Base-by-base conservation (phyloP, 306 rosid genomes). In the Dicorynia guianensis region DNA sequence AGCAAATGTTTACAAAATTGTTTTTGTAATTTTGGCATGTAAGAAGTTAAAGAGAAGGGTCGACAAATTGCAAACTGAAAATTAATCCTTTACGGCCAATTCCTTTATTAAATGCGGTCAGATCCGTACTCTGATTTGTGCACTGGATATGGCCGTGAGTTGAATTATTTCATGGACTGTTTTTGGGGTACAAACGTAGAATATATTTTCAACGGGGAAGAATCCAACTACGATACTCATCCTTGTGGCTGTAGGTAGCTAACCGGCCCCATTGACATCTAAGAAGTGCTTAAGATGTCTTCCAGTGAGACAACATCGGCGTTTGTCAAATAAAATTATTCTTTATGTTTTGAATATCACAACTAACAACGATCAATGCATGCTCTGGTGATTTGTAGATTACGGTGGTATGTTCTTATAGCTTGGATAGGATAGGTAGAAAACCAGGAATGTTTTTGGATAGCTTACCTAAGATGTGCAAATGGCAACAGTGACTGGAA, bases 291-390 rank as follows among this genome's bases (percentile, higher is more conserved):
- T 44, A 40, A 53, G 69, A 73, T 0, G 15, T 78, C 42, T 39
- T 44, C 42, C 38, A 48, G 48, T 57, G 40, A 63, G 17, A 19
- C 66, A 46, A 2, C n/a, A 12, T 67, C 17, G 56, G 49, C 25
- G 56, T 50, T 72, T 56, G 46, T 49, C 44, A 18, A 35, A 8
- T 66, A 48, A 48, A 42, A 49, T 25, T 15, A 49, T 69, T 75
- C 40, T 44, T 39, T 58, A 53, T 57, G 36, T 33, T 68, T 64
- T 18, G 52, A 34, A 58, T 74, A 74, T 75, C 63, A 63, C 42
- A 57, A 9, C 13, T 57, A 75, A 64, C 50, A 50, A 46, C 14
- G 38, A 52, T 40, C 18, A 44, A 15, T 66, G 46, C 14, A 19
- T 64, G 50, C 78, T 40, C 64, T 54, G 54, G 46, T 56, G 56